Conservation (phyloP, 495 filamentous ascomycete genomes). For the Pseudevernia furfuracea region DNA sequence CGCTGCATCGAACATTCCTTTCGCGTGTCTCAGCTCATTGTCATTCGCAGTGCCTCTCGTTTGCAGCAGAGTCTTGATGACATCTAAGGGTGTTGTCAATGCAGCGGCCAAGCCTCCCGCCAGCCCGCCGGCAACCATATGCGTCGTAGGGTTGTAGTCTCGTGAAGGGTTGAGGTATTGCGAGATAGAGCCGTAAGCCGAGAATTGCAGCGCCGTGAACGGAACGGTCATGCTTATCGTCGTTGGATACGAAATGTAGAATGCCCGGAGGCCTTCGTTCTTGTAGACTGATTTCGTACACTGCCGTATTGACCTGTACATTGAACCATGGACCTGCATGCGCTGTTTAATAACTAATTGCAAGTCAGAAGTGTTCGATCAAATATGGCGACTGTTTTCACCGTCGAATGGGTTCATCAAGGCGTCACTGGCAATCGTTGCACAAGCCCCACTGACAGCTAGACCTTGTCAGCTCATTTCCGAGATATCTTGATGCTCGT, state of each 20-base stretch:
- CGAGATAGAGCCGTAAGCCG: slow-evolving; percentile 93
- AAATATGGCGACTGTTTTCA: slow-evolving; percentile 36
- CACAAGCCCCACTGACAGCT: slow-evolving; percentile 88
- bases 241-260: slow-evolving; percentile 98
- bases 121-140: slow-evolving; percentile 84
- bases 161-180: slow-evolving; percentile 79
- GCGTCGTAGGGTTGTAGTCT: slow-evolving; percentile 83
- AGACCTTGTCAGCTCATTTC: slow-evolving; percentile 19
- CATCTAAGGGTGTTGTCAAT: slow-evolving; percentile 90
- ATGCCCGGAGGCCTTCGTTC: slow-evolving; percentile 80
- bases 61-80: slow-evolving; percentile 94
- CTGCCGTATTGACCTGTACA: slow-evolving; percentile 72
- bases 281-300: slow-evolving; percentile 82
- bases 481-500: not conserved
- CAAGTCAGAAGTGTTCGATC: slow-evolving; percentile 19
- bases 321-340: slow-evolving; percentile 97
- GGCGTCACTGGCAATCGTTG: slow-evolving; percentile 93
- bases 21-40: slow-evolving; percentile 73
- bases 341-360: slow-evolving; percentile 90
- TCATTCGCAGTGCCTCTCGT: slow-evolving; percentile 79
- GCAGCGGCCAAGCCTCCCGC: slow-evolving; percentile 91
- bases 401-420: slow-evolving; percentile 99
- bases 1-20: slow-evolving; percentile 74
- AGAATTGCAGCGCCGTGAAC: slow-evolving; percentile 92
- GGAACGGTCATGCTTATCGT: slow-evolving; percentile 98